Evolutionary conservation across 208 protist species (phyloP).

Genomic region (Angomonas ambiguus): DNA sequence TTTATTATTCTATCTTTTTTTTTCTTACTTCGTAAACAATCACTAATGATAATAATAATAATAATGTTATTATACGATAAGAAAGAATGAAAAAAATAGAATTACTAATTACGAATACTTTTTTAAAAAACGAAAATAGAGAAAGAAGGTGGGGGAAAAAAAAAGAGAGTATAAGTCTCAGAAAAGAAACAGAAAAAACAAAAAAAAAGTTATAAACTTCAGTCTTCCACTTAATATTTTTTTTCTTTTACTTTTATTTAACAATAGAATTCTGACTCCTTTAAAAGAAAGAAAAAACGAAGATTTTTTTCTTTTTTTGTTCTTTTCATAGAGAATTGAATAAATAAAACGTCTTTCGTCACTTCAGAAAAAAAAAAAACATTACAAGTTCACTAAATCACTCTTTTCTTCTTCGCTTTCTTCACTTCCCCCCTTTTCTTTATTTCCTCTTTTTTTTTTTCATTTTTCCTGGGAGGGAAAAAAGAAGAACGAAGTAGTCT

Average conservation of each 20-base stretch:
- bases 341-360: too few relatives aligned
- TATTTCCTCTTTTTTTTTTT: slow-evolving; percentile 12
- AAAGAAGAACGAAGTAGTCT: not conserved
- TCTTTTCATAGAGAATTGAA: too few relatives aligned
- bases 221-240: not conserved
- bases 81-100: slow-evolving; percentile 5
- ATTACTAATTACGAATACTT: not conserved
- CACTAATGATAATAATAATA: not conserved
- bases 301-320: too few relatives aligned
- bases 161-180: not conserved
- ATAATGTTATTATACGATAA: not conserved
- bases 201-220: not conserved
- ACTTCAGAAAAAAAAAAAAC: too few relatives aligned
- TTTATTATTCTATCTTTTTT: not conserved
- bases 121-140: slow-evolving; percentile 6
- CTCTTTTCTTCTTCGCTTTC: slow-evolving; percentile 5
- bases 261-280: too few relatives aligned
- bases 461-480: not conserved
- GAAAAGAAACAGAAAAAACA: not conserved
- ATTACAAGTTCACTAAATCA: too few relatives aligned
- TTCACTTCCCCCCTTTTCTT: not conserved
- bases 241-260: too few relatives aligned
- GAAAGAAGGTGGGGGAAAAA: not conserved
- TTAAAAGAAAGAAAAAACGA: too few relatives aligned
- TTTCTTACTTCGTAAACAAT: not conserved